Evolutionary conservation across 2,329 filamentous ascomycete species (phyloP), one percentile per base, ranked within the genome.

Genomic region (Alternaria gansuensis): DNA sequence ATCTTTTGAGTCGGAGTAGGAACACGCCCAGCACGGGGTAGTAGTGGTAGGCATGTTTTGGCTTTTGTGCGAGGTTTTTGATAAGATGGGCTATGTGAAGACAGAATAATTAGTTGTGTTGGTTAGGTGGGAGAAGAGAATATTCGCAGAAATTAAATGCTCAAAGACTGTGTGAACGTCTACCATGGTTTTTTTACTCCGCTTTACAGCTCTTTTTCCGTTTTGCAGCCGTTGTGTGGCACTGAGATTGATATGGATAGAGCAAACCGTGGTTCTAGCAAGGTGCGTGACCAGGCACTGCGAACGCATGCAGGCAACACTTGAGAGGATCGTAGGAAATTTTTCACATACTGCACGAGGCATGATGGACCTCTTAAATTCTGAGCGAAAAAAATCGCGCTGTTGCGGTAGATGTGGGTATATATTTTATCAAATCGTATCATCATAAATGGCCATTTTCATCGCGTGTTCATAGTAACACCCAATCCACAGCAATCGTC

Each of bases 401-500:
- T 5, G 46, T 60, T 37, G 11, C 23, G 1, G 36, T 43, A 8
- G 11, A 28, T 49, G 4, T 40, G 13, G n/a, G 59, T 41, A 17
- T 41, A 17, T 57, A 40, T n/a, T 2, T 63, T 57, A 33, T 67
- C 23, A 56, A 56, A 4, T 57, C 56, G 54, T 59, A 53, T 53
- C 34, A 17, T 62, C 62, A 43, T 57, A 39, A 28, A 34, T 31
- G 44, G 7, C 21, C 8, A 8, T 23, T 31, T n/a, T 34, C 17
- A 10, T 44, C 21, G 3, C 3, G 21, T 3, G 10, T 54, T 66
- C 54, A 70, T 6, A 73, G 26, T 34, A 74, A 53, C 17, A 65
- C 58, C 80, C 81, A 82, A 51, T 82, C 79, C 23, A 80, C 78
- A 45, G 71, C 80, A 14, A 82, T 74, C 11, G 68, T 59, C 77